Evolutionary conservation across 768 basidiomycete genomes (phyloP), one percentile per base, ranked within the genome.

Genomic region (Russula virescens): DNA sequence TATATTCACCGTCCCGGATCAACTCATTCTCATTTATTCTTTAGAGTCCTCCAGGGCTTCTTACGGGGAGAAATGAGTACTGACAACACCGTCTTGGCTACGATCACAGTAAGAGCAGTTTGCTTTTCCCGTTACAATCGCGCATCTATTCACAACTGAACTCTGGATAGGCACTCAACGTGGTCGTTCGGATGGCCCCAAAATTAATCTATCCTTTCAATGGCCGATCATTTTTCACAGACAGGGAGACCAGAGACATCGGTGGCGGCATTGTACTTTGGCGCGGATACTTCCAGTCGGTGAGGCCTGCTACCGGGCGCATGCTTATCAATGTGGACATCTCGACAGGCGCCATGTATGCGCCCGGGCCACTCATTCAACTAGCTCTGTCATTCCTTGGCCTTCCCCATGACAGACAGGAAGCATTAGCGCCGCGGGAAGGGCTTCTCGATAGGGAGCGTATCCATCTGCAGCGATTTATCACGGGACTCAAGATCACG

Each of bases 201-300:
- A 86, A 81, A 2, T 71, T 83, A 70, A 78, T 79, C n/a, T 83
- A 85, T 60, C 88, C 89, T 0, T 89, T 85, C 77, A 87, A 89
- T 56, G 80, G 84, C 9, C 81, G 89, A 0, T 89, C 87, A 0
- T 91, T 92, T 73, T 92, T 86, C 71, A 87, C 86, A 0, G 73
- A 81, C 25, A 70, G 74, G 1, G 87, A 83, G 55, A 79, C 74
- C 10, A 79, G 75, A 50, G 73, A 75, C 53, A 82, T 90, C 26
- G 86, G 88, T 0, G 69, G 71, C 0, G 89, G 91, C 0, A 77
- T 92, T 4, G 79, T 83, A 16, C 77, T 90, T 0, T 89, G 88
- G 88, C 79, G 89, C 3, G 90, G 90, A 0, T 90, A 88, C 59
- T 91, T 92, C 73, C 90, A 91, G 70, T 88, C 86, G 0, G 80